These are phyloP conservation scores for Piromyces sp. DNA, from an alignment of 192 early-diverging fungal genomes.

Conservation along the genomic window DNA sequence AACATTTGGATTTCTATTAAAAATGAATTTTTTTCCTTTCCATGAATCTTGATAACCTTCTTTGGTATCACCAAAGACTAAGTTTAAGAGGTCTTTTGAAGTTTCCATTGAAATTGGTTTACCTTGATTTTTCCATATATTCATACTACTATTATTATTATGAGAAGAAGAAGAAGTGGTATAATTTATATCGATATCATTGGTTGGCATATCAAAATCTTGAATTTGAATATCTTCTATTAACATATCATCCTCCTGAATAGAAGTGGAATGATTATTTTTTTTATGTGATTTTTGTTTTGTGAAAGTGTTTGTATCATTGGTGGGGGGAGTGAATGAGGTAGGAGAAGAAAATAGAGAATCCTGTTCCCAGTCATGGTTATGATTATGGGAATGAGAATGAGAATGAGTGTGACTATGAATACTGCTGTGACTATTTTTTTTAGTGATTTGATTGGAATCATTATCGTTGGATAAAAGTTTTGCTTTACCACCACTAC, in stretches of 20 bases:
- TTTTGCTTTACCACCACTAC: background rate
- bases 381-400: background rate
- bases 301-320: background rate
- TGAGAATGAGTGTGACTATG: background rate
- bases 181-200: background rate
- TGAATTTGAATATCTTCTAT: background rate
- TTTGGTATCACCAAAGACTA: background rate
- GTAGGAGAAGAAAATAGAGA: background rate
- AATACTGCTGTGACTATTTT: background rate
- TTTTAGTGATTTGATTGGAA: too few species aligned
- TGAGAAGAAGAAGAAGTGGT: background rate
- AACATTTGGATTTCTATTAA: slow-evolving; percentile 6
- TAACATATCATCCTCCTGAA: background rate
- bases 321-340: background rate
- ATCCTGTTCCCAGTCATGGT: background rate
- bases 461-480: too few species aligned
- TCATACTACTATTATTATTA: background rate
- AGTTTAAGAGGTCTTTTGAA: background rate
- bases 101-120: background rate
- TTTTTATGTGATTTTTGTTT: too few species aligned
- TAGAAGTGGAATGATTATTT: background rate
- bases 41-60: slow-evolving; percentile 5
- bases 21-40: slow-evolving; percentile 22
- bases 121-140: background rate
- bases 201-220: background rate